Percentiles rank a stretch among this genome's conserved stretches.
Conservation (phyloP, 768 basidiomycete species). For the Kwoniella mangroviensis region DNA sequence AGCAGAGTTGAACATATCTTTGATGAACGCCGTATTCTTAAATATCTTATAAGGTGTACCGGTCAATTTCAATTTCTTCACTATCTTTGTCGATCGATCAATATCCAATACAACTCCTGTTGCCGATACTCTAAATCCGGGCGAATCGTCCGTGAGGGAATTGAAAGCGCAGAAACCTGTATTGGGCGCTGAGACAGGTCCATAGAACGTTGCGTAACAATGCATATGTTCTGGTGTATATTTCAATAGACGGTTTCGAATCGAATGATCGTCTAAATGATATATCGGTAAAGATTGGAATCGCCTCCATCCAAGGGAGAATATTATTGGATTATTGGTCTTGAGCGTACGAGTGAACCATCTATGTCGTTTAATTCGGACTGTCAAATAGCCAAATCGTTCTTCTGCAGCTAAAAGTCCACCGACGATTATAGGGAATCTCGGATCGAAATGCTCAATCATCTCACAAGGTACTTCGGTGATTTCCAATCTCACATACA, state of each 20-base stretch:
- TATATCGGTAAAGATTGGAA: constrained; percentile 96
- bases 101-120: constrained; percentile 94
- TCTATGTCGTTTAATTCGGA: constrained; percentile 92
- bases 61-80: constrained; percentile 97
- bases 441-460: constrained; percentile 88
- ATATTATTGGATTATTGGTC: constrained; percentile 93
- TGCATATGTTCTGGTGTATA: constrained; percentile 99
- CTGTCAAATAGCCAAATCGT: constrained; percentile 89
- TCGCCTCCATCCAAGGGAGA: constrained; percentile 96
- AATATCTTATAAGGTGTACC: constrained; percentile 96
- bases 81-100: constrained; percentile 89
- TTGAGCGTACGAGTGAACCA: constrained; percentile 92
- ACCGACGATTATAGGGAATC: constrained; percentile 87
- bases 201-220: constrained; percentile 97
- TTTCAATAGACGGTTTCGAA: constrained; percentile 98
- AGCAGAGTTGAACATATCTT: constrained; percentile 92
- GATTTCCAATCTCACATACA: constrained; percentile 92
- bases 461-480: constrained; percentile 83
- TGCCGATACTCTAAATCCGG: constrained; percentile 86
- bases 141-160: constrained; percentile 67
- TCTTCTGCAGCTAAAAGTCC: constrained; percentile 89
- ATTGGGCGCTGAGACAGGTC: constrained; percentile 86
- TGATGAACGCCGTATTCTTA: constrained; percentile 98
- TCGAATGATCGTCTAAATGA: constrained; percentile 94
- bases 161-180: constrained; percentile 99